phyloP scores from a whole-genome alignment of 176 grass and related monocot species.

The Musa acuminata region DNA sequence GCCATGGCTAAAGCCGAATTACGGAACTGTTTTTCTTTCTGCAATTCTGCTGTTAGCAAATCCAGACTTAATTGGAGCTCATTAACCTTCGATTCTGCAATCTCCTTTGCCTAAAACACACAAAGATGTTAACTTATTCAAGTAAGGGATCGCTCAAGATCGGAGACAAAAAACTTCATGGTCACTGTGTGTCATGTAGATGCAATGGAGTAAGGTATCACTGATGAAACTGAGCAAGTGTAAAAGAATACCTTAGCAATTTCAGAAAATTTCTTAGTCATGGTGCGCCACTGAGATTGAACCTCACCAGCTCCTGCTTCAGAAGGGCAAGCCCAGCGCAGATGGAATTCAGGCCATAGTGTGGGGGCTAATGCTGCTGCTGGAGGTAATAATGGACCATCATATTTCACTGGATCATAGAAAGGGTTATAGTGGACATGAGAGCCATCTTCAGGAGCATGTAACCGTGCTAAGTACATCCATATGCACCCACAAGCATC shows the following conservation, averaged over 20 bases:
- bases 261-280: constrained; percentile 52
- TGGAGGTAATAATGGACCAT: constrained; percentile 50
- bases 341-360: constrained; percentile 92
- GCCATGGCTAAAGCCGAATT: constrained; percentile 49
- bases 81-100: constrained; percentile 43
- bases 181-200: too few relatives aligned
- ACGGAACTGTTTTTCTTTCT: constrained; percentile 42
- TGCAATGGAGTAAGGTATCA: background rate
- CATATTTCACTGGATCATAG: constrained; percentile 52
- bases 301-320: constrained; percentile 65
- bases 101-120: constrained; percentile 48
- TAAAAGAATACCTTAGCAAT: constrained; percentile 39
- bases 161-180: background rate
- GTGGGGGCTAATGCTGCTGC: constrained; percentile 88
- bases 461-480: constrained; percentile 55
- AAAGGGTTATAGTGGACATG: constrained; percentile 82
- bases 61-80: constrained; percentile 55
- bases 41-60: constrained; percentile 42
- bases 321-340: constrained; percentile 80
- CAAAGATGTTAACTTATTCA: background rate
- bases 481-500: constrained; percentile 67
- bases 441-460: constrained; percentile 52
- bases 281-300: constrained; percentile 67
- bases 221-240: background rate
- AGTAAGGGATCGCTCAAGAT: background rate